Percentiles rank a stretch among this genome's conserved stretches.
Conservation (phyloP, 108 stramenopile genomes). For the Cyclotella baltica region DNA sequence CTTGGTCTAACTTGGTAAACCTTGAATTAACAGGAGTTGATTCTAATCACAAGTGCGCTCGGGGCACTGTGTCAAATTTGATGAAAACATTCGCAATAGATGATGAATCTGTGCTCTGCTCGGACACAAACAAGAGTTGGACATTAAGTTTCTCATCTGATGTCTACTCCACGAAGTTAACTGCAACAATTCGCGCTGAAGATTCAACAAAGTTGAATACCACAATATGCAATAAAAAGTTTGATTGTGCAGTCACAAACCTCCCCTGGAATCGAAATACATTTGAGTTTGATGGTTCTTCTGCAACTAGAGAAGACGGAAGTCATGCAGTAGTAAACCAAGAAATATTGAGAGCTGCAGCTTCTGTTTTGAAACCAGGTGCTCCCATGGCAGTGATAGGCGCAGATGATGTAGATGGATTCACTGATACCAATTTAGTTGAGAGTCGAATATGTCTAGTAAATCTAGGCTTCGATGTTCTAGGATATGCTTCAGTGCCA, state of each 20-base stretch:
- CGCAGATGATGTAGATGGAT: background rate
- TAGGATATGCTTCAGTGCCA: constrained; percentile 32
- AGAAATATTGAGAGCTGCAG: constrained; percentile 16
- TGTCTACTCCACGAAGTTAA: background rate
- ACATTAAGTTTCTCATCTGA: background rate
- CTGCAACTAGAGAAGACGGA: background rate
- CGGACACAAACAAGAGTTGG: constrained; percentile 1
- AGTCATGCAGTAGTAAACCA: background rate
- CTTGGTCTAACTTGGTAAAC: constrained; percentile 15
- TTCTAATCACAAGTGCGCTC: constrained; percentile 60
- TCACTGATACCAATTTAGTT: background rate
- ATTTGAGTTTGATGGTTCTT: constrained; percentile 13
- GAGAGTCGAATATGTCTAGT: background rate
- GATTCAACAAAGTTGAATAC: constrained; percentile 13
- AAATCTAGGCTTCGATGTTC: constrained; percentile 18
- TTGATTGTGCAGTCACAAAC: constrained; percentile 70
- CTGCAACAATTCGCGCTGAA: constrained; percentile 16
- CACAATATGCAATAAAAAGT: constrained; percentile 1
- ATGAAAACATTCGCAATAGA: constrained; percentile 44
- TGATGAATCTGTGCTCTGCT: background rate
- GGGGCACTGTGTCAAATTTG: constrained; percentile 59
- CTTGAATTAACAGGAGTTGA: constrained; percentile 63
- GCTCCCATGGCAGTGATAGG: constrained; percentile 38
- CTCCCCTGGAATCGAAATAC: constrained; percentile 71
- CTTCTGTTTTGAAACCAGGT: constrained; percentile 11